A percentile compares a stretch with the other conserved stretches of the same genome.
Conservation (phyloP, 208 protist genomes). For the Herpetomonas tarakana region DNA sequence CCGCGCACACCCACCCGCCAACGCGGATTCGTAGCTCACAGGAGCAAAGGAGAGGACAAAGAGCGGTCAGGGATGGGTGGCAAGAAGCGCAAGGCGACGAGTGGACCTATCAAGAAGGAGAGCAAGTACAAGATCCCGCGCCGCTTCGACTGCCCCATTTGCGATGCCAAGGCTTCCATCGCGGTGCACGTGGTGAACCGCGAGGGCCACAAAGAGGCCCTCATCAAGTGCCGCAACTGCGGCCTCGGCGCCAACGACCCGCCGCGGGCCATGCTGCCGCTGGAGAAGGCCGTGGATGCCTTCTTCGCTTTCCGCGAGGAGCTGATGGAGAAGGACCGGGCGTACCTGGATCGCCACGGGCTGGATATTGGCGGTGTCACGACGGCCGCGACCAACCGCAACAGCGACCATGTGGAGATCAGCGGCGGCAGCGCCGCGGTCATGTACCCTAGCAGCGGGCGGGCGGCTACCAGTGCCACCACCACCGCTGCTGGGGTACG, state of each 20-base stretch:
- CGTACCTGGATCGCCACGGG: constrained; percentile 37
- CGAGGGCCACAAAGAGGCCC: constrained; percentile 32
- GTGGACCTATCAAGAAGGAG: constrained; percentile 85
- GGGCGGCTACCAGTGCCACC: neutral
- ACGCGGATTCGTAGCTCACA: too few species aligned
- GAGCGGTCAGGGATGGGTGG: constrained; percentile 84
- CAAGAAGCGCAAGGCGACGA: constrained; percentile 72
- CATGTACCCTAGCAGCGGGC: neutral
- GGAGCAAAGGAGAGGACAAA: too few species aligned
- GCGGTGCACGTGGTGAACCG: constrained; percentile 57
- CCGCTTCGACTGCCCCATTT: constrained; percentile 87
- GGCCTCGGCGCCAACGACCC: constrained; percentile 32
- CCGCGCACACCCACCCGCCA: too few species aligned
- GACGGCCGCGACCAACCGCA: neutral
- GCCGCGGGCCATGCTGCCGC: constrained; percentile 48
- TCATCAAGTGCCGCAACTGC: constrained; percentile 71
- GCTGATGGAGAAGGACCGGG: constrained; percentile 60
- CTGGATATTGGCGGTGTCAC: constrained; percentile 25
- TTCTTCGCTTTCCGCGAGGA: constrained; percentile 89
- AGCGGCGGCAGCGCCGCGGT: neutral
- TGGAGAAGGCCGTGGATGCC: constrained; percentile 84
- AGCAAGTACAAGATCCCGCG: constrained; percentile 91
- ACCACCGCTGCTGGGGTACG: neutral
- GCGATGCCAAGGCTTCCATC: constrained; percentile 80
- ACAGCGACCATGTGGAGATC: constrained; percentile 6